Evolutionary conservation across 2,329 filamentous ascomycete species (phyloP), one percentile per base, ranked within the genome.

Genomic region (Nemania sp.): DNA sequence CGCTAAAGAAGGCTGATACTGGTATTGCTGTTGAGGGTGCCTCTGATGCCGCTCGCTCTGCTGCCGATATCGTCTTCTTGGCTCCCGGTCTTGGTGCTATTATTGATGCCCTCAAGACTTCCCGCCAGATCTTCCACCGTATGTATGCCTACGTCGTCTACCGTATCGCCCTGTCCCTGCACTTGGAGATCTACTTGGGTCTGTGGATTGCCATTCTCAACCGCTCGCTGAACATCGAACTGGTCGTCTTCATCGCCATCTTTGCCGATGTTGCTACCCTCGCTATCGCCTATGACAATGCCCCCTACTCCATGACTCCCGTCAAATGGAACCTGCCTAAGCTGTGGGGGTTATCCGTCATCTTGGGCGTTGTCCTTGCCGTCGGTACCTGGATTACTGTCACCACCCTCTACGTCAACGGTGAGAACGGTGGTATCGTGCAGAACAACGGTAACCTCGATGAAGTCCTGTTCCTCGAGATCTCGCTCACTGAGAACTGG

Each of bases 71-170:
- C 71, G 92, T 97, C 70, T 96, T 96, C 84, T 86, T 96, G 75
- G 91, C 90, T 69, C 91, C 92, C 57, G 92, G 92, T 82, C 87
- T 96, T 65, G 92, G 91, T 77, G 90, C 92, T 65, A 96, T 96
- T 76, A 96, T 96, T 71, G 91, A 96, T 75, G 91, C 92, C 63
- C 85, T 96, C 69, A 96, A 96, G 82, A 96, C 90, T 68, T 94
- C 91, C 34, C 90, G 92, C 72, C 92, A 96, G 77, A 96, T 97
- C 77, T 96, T 96, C 83, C 92, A 96, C 81, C 91, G 92, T 72
- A 96, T 97, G 92, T 95, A 96, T 80, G 90, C 92, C 62, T 97
- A 96, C 81, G 91, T 97, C 68, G 90, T 96, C 72, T 96, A 96
- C 82, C 91, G 92, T 85, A 96, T 97, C 73, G 92, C 92, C 50